phyloP scores from a whole-genome alignment of 2,329 filamentous ascomycete species.

The Ophiosphaerella narmari region DNA sequence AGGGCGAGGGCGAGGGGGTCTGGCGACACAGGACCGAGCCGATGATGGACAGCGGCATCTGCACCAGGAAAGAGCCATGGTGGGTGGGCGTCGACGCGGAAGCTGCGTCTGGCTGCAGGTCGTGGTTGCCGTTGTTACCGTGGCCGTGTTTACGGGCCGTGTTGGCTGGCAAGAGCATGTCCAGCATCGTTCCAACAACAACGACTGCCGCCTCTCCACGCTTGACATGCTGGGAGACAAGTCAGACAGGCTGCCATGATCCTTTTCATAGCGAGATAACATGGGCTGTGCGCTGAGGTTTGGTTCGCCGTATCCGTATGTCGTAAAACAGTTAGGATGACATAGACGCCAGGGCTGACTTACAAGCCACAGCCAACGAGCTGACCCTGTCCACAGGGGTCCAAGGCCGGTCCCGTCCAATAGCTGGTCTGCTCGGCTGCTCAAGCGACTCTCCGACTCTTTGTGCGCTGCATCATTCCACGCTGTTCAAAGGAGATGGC shows the following conservation, averaged over 20 bases:
- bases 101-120: conserved; percentile 21
- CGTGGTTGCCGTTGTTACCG: conserved; percentile 19
- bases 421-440: conserved; percentile 8
- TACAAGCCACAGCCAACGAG: conserved; percentile 35
- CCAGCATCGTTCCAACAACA: conserved; percentile 40
- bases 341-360: conserved; percentile 20
- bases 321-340: conserved; percentile 8
- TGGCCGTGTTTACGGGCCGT: conserved; percentile 41
- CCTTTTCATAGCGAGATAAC: conserved; percentile 13
- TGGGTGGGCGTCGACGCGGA: conserved; percentile 18
- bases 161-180: conserved; percentile 44
- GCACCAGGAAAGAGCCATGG: conserved; percentile 34
- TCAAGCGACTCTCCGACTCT: conserved; percentile 2
- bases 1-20: conserved; percentile 20
- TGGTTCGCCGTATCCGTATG: conserved; percentile 10
- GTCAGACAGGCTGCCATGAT: conserved; percentile 25
- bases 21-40: conserved; percentile 36
- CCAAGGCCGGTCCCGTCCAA: background rate
- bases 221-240: conserved; percentile 22
- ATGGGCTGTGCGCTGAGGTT: conserved; percentile 26
- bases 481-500: no score
- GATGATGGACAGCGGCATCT: conserved; percentile 43
- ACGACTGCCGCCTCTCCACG: conserved; percentile 5
- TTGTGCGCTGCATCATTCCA: background rate
- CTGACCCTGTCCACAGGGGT: conserved; percentile 6